phyloP scores from a whole-genome alignment of 2,329 filamentous ascomycete genomes.

The Mycosphaerelloides madeirae region DNA sequence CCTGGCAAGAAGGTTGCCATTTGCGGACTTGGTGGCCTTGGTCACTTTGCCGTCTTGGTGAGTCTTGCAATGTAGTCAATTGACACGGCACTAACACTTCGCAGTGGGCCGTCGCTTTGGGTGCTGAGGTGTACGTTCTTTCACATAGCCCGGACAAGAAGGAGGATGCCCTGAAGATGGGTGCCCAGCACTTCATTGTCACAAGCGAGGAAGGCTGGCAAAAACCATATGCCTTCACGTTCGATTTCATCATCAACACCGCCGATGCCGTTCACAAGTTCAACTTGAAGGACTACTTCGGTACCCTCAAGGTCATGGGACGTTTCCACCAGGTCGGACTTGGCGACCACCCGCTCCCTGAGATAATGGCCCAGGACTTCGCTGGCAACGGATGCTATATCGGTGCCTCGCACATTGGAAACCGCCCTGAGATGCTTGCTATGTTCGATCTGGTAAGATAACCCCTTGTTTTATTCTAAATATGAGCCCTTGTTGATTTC shows the following conservation, averaged over 20 bases:
- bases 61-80: too few relatives aligned
- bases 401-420: constrained; percentile 48
- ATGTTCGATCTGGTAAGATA: constrained; percentile 42
- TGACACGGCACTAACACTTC: constrained; percentile 48
- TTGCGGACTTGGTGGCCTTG: constrained; percentile 54
- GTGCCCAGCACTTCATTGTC: constrained; percentile 57
- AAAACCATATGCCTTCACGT: constrained; percentile 53
- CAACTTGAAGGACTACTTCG: constrained; percentile 63
- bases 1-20: constrained; percentile 76
- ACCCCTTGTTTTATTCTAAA: too few relatives aligned
- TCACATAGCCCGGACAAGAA: constrained; percentile 58
- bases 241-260: constrained; percentile 73
- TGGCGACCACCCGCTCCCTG: constrained; percentile 67
- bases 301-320: constrained; percentile 74
- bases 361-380: constrained; percentile 62
- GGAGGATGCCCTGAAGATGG: constrained; percentile 55
- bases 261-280: constrained; percentile 66
- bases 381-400: constrained; percentile 62
- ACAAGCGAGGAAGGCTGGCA: constrained; percentile 57
- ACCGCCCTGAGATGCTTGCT: constrained; percentile 45
- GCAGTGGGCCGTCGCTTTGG: constrained; percentile 49
- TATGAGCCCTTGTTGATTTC: too few relatives aligned
- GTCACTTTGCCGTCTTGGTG: not conserved
- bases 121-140: constrained; percentile 58
- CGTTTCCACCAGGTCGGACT: constrained; percentile 75